These are phyloP conservation scores for Mercurialis annua DNA, from an alignment of 345 rosid genomes.

Conservation along the genomic window DNA sequence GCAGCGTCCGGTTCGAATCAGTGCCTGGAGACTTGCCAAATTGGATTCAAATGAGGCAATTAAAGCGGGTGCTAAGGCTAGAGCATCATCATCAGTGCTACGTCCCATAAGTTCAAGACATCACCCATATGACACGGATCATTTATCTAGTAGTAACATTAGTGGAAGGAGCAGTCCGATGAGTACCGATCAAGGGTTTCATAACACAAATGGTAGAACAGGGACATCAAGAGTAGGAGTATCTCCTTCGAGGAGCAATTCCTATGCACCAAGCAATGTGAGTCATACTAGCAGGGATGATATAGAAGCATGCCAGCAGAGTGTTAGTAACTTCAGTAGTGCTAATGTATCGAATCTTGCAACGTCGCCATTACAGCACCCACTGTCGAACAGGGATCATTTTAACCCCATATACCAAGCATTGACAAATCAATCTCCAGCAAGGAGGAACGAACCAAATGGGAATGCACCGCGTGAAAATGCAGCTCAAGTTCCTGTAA, in stretches of 20 bases:
- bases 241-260: slow-evolving; percentile 31
- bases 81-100: slow-evolving; percentile 86
- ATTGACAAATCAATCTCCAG: slow-evolving; percentile 57
- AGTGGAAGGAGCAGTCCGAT: slow-evolving; percentile 79
- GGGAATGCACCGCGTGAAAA: slow-evolving; percentile 22
- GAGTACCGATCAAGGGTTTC: slow-evolving; percentile 50
- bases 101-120: slow-evolving; percentile 57
- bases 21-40: slow-evolving; percentile 91
- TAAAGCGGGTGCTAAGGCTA: slow-evolving; percentile 83
- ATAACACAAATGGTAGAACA: slow-evolving; percentile 26
- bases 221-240: slow-evolving; percentile 32
- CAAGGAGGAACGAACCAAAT: slow-evolving; percentile 34
- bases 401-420: slow-evolving; percentile 71
- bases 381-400: slow-evolving; percentile 50
- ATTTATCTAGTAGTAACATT: slow-evolving; percentile 56
- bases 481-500: slow-evolving; percentile 28
- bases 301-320: slow-evolving; percentile 47
- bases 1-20: slow-evolving; percentile 75
- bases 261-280: slow-evolving; percentile 53
- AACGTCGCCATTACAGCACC: slow-evolving; percentile 44
- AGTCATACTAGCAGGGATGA: slow-evolving; percentile 62
- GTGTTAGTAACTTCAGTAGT: slow-evolving; percentile 56
- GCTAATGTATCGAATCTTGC: slow-evolving; percentile 43
- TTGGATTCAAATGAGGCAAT: slow-evolving; percentile 76
- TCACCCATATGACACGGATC: slow-evolving; percentile 51